Evolutionary conservation across 192 early-diverging fungal genomes (phyloP).

Genomic region (Thoreauomyces humboldtii): DNA sequence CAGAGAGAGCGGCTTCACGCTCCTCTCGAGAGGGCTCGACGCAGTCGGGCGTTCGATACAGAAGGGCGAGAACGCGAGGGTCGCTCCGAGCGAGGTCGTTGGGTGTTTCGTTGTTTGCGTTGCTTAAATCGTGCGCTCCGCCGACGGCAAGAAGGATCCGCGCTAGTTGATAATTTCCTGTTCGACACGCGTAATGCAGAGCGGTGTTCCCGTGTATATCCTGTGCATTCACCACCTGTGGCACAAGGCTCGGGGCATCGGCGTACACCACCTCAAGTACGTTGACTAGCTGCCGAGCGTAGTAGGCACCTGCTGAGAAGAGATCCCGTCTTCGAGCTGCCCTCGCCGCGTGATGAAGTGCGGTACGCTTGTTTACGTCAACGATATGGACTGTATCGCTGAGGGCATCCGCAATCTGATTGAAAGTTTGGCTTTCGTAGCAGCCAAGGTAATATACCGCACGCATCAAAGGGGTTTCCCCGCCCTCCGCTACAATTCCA

Average conservation of each 20-base stretch:
- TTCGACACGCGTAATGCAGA: slow-evolving; percentile 28
- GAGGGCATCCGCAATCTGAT: slow-evolving; percentile 64
- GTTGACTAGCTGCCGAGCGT: slow-evolving; percentile 6
- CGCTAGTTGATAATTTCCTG: slow-evolving; percentile 5
- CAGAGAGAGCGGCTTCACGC: not conserved
- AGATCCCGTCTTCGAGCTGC: slow-evolving; percentile 52
- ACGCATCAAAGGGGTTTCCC: slow-evolving; percentile 86
- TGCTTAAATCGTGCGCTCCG: slow-evolving; percentile 1
- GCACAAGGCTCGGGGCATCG: slow-evolving; percentile 13
- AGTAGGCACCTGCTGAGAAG: slow-evolving; percentile 18
- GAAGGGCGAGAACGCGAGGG: slow-evolving; percentile 6
- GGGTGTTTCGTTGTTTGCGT: slow-evolving; percentile 7
- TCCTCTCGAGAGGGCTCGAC: too few species aligned
- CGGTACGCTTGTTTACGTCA: slow-evolving; percentile 78
- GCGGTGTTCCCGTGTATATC: slow-evolving; percentile 29
- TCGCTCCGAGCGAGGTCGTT: slow-evolving; percentile 18
- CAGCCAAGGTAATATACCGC: slow-evolving; percentile 79
- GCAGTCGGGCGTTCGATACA: too few species aligned
- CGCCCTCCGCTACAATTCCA: slow-evolving; percentile 25
- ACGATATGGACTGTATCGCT: slow-evolving; percentile 70
- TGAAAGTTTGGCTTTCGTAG: slow-evolving; percentile 76
- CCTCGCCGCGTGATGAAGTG: slow-evolving; percentile 87
- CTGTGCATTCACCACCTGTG: slow-evolving; percentile 12
- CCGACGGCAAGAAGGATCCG: slow-evolving; percentile 16
- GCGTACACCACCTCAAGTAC: slow-evolving; percentile 8